Evolutionary conservation across 257 asterid species (phyloP).

Genomic region (Agastache rugosa): DNA sequence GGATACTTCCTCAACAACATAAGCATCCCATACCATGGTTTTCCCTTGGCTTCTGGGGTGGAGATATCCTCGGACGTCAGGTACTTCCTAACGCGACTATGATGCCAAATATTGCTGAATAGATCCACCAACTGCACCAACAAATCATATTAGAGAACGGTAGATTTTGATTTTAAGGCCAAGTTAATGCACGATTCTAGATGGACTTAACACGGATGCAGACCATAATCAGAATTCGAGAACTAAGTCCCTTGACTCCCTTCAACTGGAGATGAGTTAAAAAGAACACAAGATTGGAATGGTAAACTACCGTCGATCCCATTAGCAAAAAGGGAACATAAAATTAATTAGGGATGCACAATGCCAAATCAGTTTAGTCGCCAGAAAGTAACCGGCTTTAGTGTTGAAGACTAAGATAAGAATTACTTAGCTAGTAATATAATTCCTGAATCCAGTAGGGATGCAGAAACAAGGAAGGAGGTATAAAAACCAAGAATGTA

Average conservation of each 20-base stretch:
- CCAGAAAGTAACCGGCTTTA: neutral
- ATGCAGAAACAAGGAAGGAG: neutral
- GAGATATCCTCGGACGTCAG: constrained; percentile 76
- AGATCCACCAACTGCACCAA: constrained; percentile 76
- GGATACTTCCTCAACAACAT: constrained; percentile 85
- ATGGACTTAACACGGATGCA: no score
- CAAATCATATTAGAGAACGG: constrained; percentile 8
- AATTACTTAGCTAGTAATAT: neutral
- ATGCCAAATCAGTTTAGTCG: no score
- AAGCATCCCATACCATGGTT: constrained; percentile 95
- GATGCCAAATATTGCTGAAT: constrained; percentile 79
- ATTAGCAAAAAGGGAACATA: neutral
- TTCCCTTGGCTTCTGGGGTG: constrained; percentile 68
- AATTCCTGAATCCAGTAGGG: neutral
- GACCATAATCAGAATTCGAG: neutral
- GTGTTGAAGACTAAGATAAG: neutral
- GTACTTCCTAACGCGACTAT: constrained; percentile 83
- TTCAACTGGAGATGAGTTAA: neutral
- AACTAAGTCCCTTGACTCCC: neutral
- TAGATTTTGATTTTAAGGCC: neutral
- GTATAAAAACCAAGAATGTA: neutral
- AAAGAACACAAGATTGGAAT: neutral
- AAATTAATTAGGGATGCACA: neutral
- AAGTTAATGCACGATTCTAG: neutral
- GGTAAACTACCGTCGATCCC: neutral